Conservation (phyloP, 441 rosid species). For the Kokia cookei region DNA sequence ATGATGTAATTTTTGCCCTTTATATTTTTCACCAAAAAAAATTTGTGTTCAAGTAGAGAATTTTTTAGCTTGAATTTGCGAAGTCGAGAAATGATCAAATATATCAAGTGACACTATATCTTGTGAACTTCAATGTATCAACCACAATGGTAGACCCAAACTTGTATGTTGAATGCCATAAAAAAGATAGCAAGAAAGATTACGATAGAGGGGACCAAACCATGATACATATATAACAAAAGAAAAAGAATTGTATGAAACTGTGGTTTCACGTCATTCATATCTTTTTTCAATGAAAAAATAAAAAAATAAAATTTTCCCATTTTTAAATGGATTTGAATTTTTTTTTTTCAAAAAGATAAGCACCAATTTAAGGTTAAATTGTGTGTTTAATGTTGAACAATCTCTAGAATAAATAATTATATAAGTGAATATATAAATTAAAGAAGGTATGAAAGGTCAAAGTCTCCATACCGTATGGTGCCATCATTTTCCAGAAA, state of each 20-base stretch:
- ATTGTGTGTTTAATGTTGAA: no score
- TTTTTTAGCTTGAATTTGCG: background rate
- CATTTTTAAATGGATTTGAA: no score
- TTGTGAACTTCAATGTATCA: background rate
- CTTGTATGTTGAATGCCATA: background rate
- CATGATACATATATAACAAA: background rate
- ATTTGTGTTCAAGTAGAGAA: no score
- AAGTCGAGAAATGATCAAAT: background rate
- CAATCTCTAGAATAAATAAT: no score
- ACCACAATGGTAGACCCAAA: background rate
- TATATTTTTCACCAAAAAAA: no score
- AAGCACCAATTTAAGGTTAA: no score
- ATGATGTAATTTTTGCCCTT: no score
- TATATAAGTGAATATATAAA: no score
- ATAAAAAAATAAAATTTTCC: no score
- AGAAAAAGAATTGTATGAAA: background rate
- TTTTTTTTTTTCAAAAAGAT: no score
- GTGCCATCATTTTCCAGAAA: background rate
- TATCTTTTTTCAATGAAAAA: no score
- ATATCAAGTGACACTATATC: background rate
- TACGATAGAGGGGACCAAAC: background rate
- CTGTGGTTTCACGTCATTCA: no score
- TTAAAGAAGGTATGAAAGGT: background rate
- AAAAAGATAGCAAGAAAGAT: background rate
- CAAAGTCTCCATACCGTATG: background rate